These are phyloP conservation scores for Rhodotorula kratochvilovae DNA, from an alignment of 768 basidiomycete genomes.

Conservation along the genomic window DNA sequence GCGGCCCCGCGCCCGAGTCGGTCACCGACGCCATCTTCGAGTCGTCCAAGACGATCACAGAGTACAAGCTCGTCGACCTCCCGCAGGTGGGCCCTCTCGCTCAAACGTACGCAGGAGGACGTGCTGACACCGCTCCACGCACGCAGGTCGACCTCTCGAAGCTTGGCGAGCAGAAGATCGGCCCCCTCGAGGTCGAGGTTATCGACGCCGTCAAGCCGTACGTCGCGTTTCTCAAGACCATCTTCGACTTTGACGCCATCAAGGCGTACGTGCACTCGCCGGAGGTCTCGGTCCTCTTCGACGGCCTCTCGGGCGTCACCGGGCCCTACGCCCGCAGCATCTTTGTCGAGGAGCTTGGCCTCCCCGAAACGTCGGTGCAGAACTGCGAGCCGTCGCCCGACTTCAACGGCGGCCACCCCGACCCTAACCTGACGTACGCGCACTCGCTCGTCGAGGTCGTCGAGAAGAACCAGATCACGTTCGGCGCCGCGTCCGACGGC, in stretches of 20 bases:
- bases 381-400: conserved; percentile 88
- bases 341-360: conserved; percentile 73
- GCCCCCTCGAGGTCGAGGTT: conserved; percentile 76
- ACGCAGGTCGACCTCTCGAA: conserved; percentile 74
- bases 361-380: conserved; percentile 74
- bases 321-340: conserved; percentile 91
- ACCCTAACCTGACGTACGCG: conserved; percentile 97
- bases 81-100: conserved; percentile 57
- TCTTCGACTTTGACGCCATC: conserved; percentile 94
- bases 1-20: conserved; percentile 92
- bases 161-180: conserved; percentile 71
- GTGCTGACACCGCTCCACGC: not conserved
- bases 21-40: conserved; percentile 95
- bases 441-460: conserved; percentile 88
- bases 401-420: conserved; percentile 96
- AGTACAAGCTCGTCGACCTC: conserved; percentile 78
- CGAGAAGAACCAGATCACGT: conserved; percentile 75
- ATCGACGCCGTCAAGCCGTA: conserved; percentile 94
- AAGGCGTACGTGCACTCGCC: conserved; percentile 73
- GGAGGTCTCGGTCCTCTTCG: conserved; percentile 78
- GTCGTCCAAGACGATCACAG: conserved; percentile 76
- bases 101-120: not conserved
- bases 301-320: conserved; percentile 92
- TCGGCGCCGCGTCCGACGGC: conserved; percentile 95
- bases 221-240: conserved; percentile 69